Conservation (phyloP, 164 flowering plant species). For the Vitis rotundifolia region DNA sequence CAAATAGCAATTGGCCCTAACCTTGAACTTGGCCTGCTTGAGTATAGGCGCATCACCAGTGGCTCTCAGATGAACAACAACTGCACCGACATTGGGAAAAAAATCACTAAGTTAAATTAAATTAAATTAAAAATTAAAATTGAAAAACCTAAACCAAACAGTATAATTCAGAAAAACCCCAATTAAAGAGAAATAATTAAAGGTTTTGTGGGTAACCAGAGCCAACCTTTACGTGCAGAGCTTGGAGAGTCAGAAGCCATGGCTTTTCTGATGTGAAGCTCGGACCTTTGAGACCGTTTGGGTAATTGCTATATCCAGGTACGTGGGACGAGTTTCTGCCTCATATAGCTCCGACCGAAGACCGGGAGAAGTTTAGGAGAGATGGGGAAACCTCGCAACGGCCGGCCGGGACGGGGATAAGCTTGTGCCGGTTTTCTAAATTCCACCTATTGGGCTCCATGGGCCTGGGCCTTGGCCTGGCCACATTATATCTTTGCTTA, state of each 20-base stretch:
- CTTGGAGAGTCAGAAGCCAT: conserved; percentile 58
- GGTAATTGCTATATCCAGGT: background rate
- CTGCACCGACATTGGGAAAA: conserved; percentile 35
- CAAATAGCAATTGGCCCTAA: conserved; percentile 2
- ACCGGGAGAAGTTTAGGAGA: no score
- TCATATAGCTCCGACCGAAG: no score
- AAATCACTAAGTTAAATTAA: background rate
- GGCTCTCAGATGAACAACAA: conserved; percentile 85
- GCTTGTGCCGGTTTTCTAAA: no score
- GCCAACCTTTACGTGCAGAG: conserved; percentile 52
- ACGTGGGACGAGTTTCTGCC: no score
- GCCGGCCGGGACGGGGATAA: no score
- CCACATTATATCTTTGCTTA: no score
- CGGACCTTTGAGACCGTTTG: no score
- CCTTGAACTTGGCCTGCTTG: conserved; percentile 96
- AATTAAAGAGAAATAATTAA: background rate
- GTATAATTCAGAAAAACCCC: background rate
- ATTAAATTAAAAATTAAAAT: background rate
- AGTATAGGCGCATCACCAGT: conserved; percentile 98
- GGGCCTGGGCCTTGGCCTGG: no score
- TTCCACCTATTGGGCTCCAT: no score
- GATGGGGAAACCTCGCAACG: no score
- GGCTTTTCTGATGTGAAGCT: background rate
- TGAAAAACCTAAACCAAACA: background rate
- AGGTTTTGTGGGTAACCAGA: background rate